These are phyloP conservation scores for Corylus americana DNA, from an alignment of 306 rosid genomes.

Conservation along the genomic window DNA sequence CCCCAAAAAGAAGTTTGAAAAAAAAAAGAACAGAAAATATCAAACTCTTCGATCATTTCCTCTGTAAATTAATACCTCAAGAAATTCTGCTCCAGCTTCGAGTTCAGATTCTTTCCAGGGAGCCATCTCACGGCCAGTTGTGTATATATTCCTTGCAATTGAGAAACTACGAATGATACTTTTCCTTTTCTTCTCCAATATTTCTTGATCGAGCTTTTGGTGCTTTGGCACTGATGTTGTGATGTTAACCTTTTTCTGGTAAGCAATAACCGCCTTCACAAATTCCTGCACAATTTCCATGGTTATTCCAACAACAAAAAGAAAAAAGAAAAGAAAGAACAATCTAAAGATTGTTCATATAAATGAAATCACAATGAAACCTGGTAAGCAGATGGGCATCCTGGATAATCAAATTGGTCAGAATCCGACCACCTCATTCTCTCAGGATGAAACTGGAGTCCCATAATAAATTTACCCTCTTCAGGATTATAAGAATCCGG, in stretches of 20 bases:
- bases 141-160: conserved; percentile 67
- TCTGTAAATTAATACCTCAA: conserved; percentile 49
- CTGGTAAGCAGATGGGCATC: conserved; percentile 87
- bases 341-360: background rate
- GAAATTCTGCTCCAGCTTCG: conserved; percentile 79
- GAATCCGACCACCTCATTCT: conserved; percentile 76
- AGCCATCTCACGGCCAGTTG: conserved; percentile 34
- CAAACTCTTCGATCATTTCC: background rate
- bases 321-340: background rate
- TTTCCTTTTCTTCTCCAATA: conserved; percentile 64
- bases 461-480: conserved; percentile 94
- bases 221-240: conserved; percentile 42
- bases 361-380: conserved; percentile 22
- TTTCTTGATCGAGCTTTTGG: conserved; percentile 52
- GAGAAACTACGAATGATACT: conserved; percentile 72
- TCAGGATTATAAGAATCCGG: conserved; percentile 86
- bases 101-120: conserved; percentile 67
- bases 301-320: background rate
- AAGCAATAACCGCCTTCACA: conserved; percentile 79
- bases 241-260: conserved; percentile 64
- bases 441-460: conserved; percentile 93
- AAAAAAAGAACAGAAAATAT: background rate
- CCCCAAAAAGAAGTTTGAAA: background rate
- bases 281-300: conserved; percentile 60
- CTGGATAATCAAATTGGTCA: conserved; percentile 83